These are phyloP conservation scores for Hyphopichia buzzinii DNA, from an alignment of 1,139 yeast genomes.

Conservation along the genomic window DNA sequence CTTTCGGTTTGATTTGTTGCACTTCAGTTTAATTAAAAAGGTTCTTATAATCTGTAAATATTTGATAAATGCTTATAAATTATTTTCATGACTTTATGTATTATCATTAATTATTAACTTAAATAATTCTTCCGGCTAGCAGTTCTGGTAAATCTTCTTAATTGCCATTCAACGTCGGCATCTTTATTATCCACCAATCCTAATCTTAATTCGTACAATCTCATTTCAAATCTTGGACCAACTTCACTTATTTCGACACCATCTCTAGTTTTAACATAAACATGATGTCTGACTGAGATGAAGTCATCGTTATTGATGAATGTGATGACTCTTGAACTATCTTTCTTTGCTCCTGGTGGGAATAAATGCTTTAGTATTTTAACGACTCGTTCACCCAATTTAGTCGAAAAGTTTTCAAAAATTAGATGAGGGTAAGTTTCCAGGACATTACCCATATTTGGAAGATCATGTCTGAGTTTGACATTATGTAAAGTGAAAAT, in stretches of 20 bases:
- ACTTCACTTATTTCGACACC: slow-evolving; percentile 91
- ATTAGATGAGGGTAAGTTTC: slow-evolving; percentile 94
- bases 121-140: slow-evolving; percentile 92
- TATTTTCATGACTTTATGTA: no score
- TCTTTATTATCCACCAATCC: slow-evolving; percentile 94
- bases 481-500: slow-evolving; percentile 94
- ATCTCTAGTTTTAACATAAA: slow-evolving; percentile 84
- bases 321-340: slow-evolving; percentile 83
- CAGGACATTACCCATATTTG: slow-evolving; percentile 80
- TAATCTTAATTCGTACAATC: slow-evolving; percentile 78
- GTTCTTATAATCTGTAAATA: no score
- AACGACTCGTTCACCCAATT: slow-evolving; percentile 79
- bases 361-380: slow-evolving; percentile 82
- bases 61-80: no score
- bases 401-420: slow-evolving; percentile 85
- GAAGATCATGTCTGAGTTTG: slow-evolving; percentile 87
- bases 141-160: slow-evolving; percentile 88
- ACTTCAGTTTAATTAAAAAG: no score
- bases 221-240: slow-evolving; percentile 99
- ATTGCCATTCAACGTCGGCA: slow-evolving; percentile 97
- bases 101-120: no score
- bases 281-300: slow-evolving; percentile 92
- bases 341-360: slow-evolving; percentile 96
- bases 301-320: slow-evolving; percentile 90
- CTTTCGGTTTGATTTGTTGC: no score